Percentiles rank a stretch among this genome's conserved stretches.
Evolutionary conservation across 345 rosid species (phyloP).

Genomic region (Rhodomyrtus tomentosa): DNA sequence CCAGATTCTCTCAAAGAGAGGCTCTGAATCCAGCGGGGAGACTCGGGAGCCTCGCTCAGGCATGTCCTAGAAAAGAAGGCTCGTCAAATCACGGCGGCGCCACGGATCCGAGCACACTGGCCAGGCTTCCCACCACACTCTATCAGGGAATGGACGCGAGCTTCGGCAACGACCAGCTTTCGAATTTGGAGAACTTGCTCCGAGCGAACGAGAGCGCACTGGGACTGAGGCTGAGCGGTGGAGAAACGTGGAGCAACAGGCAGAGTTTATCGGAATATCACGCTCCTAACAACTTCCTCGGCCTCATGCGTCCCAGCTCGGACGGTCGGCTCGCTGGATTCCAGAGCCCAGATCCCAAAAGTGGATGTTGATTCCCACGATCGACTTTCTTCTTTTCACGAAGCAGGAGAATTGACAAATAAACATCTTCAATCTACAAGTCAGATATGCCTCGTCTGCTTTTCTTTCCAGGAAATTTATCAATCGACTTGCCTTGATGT

Average conservation of each 20-base stretch:
- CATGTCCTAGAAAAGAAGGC: constrained; percentile 3
- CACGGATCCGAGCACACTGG: constrained; percentile 9
- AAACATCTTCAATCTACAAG: background rate
- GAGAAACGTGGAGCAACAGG: constrained; percentile 16
- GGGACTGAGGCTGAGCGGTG: constrained; percentile 25
- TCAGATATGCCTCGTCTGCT: background rate
- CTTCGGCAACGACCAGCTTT: constrained; percentile 12
- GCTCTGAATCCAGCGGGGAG: constrained; percentile 15
- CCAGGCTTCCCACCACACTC: constrained; percentile 19
- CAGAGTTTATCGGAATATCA: constrained; percentile 15
- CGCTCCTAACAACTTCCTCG: constrained; percentile 15
- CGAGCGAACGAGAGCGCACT: background rate
- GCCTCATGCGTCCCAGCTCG: constrained; percentile 5
- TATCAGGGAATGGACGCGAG: constrained; percentile 14
- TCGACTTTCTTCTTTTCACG: constrained; percentile 3
- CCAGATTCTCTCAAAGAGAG: background rate
- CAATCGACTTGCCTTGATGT: background rate
- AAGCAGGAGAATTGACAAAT: background rate
- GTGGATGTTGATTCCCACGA: constrained; percentile 2
- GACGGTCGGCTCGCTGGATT: constrained; percentile 18
- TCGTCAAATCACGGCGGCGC: constrained; percentile 5
- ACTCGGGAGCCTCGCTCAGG: constrained; percentile 9
- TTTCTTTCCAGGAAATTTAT: background rate
- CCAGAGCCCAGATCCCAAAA: constrained; percentile 10
- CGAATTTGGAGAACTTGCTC: constrained; percentile 11